phyloP scores from a whole-genome alignment of 1,139 yeast genomes.

The Yamadazyma trypodendri region DNA sequence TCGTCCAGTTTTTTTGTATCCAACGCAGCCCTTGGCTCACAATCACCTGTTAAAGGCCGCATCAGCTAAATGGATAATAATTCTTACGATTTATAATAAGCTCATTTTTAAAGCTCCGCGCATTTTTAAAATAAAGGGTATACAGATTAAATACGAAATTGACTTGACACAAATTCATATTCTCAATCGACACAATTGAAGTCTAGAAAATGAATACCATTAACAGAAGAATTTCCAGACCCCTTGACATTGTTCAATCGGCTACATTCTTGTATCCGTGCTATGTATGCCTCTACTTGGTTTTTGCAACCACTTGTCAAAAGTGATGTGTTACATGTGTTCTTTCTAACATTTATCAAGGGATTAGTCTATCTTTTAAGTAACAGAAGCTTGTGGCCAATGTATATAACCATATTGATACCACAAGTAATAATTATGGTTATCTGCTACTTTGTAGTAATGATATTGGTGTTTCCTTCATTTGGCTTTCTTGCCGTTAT shows the following conservation, averaged over 20 bases:
- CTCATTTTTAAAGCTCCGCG: background rate
- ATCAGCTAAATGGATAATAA: background rate
- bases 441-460: slow-evolving; percentile 40
- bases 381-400: slow-evolving; percentile 53
- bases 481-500: slow-evolving; percentile 45
- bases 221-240: slow-evolving; percentile 2
- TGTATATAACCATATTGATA: slow-evolving; percentile 43
- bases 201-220: background rate
- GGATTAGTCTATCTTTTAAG: slow-evolving; percentile 46
- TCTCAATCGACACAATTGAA: too few species aligned
- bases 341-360: slow-evolving; percentile 16
- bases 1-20: slow-evolving; percentile 17
- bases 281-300: slow-evolving; percentile 12
- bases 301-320: slow-evolving; percentile 6
- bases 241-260: slow-evolving; percentile 6
- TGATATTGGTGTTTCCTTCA: slow-evolving; percentile 45
- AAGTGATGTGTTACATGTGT: background rate
- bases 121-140: too few species aligned
- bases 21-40: too few species aligned
- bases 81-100: background rate
- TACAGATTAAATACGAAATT: background rate
- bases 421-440: slow-evolving; percentile 51
- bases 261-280: slow-evolving; percentile 14
- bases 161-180: background rate
- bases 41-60: background rate